Percentiles rank a stretch among this genome's conserved stretches.
Evolutionary conservation across 2,329 filamentous ascomycete species (phyloP).

Genomic region (Cytospora mali): DNA sequence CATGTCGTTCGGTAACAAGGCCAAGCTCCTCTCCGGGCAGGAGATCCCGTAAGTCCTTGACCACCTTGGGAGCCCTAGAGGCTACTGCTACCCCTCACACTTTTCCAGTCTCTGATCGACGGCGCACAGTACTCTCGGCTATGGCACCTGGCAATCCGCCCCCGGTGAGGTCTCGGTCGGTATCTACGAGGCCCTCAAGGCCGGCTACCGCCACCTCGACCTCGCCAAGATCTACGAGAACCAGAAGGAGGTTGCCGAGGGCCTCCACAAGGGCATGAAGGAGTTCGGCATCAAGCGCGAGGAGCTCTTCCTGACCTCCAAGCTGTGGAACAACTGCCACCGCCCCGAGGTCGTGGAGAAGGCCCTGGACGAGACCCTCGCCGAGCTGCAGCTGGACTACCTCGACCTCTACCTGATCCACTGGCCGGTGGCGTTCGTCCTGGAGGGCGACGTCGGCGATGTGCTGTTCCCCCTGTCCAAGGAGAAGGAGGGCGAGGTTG

Average conservation of each 20-base stretch:
- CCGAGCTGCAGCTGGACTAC: slow-evolving; percentile 59
- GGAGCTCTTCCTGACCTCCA: slow-evolving; percentile 67
- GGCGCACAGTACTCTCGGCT: slow-evolving; percentile 28
- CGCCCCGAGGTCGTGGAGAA: slow-evolving; percentile 61
- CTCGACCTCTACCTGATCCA: slow-evolving; percentile 66
- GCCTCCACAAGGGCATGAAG: slow-evolving; percentile 50
- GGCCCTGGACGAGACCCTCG: slow-evolving; percentile 58
- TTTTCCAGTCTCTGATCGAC: not conserved
- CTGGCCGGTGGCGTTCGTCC: slow-evolving; percentile 57
- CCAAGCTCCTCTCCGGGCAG: slow-evolving; percentile 64
- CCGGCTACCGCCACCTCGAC: slow-evolving; percentile 66
- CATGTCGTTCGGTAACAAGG: slow-evolving; percentile 60
- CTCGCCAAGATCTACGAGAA: slow-evolving; percentile 63
- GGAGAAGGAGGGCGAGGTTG: slow-evolving; percentile 39
- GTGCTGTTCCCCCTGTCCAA: slow-evolving; percentile 47
- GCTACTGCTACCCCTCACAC: no score
- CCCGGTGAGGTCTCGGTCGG: slow-evolving; percentile 66
- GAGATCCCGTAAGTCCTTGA: slow-evolving; percentile 56
- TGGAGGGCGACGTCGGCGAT: slow-evolving; percentile 36
- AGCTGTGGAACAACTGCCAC: slow-evolving; percentile 68
- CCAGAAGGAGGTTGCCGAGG: slow-evolving; percentile 60
- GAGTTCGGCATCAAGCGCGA: slow-evolving; percentile 56
- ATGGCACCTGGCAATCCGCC: slow-evolving; percentile 70
- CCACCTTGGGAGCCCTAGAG: slow-evolving; percentile 49
- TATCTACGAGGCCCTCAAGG: slow-evolving; percentile 64